These are phyloP conservation scores for Neofusicoccum laricinum DNA, from an alignment of 2,329 filamentous ascomycete species.

Conservation along the genomic window DNA sequence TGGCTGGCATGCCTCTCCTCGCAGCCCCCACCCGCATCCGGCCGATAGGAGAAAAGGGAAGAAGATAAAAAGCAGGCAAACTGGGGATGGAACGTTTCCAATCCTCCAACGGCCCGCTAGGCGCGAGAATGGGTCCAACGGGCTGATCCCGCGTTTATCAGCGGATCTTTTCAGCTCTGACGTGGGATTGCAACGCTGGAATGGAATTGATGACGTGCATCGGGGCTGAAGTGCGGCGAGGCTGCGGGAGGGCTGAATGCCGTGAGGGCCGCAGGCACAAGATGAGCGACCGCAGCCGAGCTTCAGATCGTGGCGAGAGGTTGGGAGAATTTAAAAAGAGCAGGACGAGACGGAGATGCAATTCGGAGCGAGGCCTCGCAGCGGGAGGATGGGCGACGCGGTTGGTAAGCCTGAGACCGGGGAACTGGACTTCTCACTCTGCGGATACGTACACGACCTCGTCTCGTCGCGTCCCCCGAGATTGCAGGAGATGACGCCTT, in stretches of 20 bases:
- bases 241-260: neutral
- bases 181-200: conserved; percentile 13
- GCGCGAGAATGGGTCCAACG: conserved; percentile 12
- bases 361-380: neutral
- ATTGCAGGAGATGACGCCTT: conserved; percentile 12
- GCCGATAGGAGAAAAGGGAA: neutral
- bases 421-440: neutral
- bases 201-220: conserved; percentile 1
- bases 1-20: neutral
- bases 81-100: neutral
- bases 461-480: conserved; percentile 12
- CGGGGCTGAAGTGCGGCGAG: conserved; percentile 1
- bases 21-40: neutral
- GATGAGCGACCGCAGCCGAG: neutral
- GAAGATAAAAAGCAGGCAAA: neutral
- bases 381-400: neutral
- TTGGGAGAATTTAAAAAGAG: neutral
- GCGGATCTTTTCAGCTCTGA: conserved; percentile 12
- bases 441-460: neutral
- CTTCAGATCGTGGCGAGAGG: neutral
- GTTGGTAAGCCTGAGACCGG: conserved; percentile 7
- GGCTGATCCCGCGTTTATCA: conserved; percentile 11
- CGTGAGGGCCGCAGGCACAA: neutral
- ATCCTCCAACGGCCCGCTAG: conserved; percentile 1
- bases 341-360: neutral